phyloP scores from a whole-genome alignment of 2,329 filamentous ascomycete species.

The Penicillium sp. region DNA sequence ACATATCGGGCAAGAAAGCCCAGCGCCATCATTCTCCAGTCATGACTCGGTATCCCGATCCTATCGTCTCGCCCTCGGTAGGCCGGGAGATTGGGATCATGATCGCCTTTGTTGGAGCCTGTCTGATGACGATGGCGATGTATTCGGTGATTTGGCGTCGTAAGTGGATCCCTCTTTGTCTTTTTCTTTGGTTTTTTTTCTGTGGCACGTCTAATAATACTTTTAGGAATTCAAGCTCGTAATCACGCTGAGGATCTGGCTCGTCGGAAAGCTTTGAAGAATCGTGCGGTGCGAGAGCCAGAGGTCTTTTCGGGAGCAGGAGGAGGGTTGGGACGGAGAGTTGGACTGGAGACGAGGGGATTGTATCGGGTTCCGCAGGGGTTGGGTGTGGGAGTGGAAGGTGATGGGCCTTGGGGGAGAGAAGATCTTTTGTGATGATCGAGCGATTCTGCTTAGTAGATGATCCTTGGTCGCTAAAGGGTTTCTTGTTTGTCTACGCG shows the following conservation, averaged over 20 bases:
- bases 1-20: no score
- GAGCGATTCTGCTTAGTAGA: no score
- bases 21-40: background rate
- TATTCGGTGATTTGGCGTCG: conserved; percentile 32
- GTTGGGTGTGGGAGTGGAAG: conserved; percentile 8
- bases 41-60: conserved; percentile 18
- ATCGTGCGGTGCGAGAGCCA: background rate
- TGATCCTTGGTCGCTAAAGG: no score
- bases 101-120: conserved; percentile 34
- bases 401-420: conserved; percentile 4
- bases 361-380: background rate
- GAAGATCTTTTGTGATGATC: background rate
- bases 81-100: conserved; percentile 35
- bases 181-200: background rate
- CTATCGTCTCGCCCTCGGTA: conserved; percentile 27
- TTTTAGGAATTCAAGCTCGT: conserved; percentile 11
- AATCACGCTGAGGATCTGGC: conserved; percentile 26
- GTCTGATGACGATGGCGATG: conserved; percentile 27
- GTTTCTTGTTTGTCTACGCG: no score
- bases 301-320: background rate
- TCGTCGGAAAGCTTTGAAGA: conserved; percentile 28
- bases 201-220: background rate
- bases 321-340: no score
- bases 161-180: background rate
- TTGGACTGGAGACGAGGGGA: no score